Conservation (phyloP, 805 yeast species). For the Teunomyces funiuensis region DNA sequence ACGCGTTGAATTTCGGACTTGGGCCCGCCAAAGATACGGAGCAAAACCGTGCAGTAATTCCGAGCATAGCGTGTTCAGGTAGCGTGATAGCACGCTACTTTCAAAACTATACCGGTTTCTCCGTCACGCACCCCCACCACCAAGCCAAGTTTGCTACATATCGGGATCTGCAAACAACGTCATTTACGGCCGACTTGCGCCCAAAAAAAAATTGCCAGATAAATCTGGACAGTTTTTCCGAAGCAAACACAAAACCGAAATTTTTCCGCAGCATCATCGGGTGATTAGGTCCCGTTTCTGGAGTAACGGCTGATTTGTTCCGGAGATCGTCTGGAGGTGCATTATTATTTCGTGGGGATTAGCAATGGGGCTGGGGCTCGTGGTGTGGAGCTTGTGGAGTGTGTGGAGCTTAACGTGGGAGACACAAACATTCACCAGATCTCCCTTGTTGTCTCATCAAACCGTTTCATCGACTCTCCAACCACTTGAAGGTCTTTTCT, state of each 20-base stretch:
- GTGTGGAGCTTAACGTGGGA: background rate
- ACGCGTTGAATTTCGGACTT: conserved; percentile 2
- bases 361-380: background rate
- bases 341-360: background rate
- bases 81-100: too few relatives aligned
- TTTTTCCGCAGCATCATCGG: background rate
- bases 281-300: conserved; percentile 3
- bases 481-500: conserved; percentile 50
- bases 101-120: too few relatives aligned
- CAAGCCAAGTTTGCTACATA: too few relatives aligned
- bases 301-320: background rate
- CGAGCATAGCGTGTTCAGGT: too few relatives aligned
- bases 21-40: background rate
- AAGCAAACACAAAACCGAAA: background rate
- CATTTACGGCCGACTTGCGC: too few relatives aligned
- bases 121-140: too few relatives aligned
- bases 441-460: conserved; percentile 45
- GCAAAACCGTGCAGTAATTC: too few relatives aligned
- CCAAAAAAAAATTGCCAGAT: too few relatives aligned
- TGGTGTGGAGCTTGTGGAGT: background rate
- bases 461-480: conserved; percentile 47
- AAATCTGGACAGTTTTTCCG: conserved; percentile 3
- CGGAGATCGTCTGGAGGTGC: background rate
- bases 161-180: too few relatives aligned
- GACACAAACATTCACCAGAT: conserved; percentile 32